Percentiles rank a stretch among this genome's conserved stretches.
phyloP scores from a whole-genome alignment of 2,329 filamentous ascomycete genomes.

The Davidsoniella eucalypti region DNA sequence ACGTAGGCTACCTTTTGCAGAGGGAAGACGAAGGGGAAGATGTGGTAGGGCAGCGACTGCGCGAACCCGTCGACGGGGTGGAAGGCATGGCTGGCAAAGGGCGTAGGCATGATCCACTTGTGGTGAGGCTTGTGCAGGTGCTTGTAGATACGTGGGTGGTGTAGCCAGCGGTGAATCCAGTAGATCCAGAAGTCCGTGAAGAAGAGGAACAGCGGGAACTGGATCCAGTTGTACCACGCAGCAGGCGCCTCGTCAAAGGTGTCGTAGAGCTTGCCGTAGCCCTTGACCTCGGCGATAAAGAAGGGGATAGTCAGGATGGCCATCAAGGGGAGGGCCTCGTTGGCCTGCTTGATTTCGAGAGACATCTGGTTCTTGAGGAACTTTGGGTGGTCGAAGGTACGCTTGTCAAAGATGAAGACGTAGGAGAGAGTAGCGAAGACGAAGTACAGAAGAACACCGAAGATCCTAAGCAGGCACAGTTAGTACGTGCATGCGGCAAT shows the following conservation, averaged over 20 bases:
- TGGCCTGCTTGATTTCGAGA: conserved; percentile 71
- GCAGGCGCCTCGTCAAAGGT: conserved; percentile 58
- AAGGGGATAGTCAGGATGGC: conserved; percentile 63
- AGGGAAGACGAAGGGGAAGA: conserved; percentile 85
- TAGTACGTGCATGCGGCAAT: conserved; percentile 5
- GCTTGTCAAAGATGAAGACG: conserved; percentile 79
- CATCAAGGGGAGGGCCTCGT: conserved; percentile 65
- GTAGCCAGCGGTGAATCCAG: conserved; percentile 75
- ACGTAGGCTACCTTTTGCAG: conserved; percentile 84
- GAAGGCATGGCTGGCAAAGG: conserved; percentile 84
- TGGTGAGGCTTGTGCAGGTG: conserved; percentile 90
- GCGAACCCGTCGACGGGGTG: conserved; percentile 83
- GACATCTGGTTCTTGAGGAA: conserved; percentile 87
- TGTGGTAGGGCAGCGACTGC: conserved; percentile 79
- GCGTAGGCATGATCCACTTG: conserved; percentile 99
- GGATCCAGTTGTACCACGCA: conserved; percentile 58
- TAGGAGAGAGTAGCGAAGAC: conserved; percentile 71
- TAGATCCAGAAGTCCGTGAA: conserved; percentile 89
- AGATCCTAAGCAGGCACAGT: conserved; percentile 42
- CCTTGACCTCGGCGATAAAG: conserved; percentile 70
- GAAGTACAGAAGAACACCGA: conserved; percentile 74
- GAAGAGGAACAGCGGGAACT: conserved; percentile 81
- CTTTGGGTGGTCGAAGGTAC: conserved; percentile 74
- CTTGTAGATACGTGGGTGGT: conserved; percentile 67
- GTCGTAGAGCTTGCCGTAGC: conserved; percentile 79